Evolutionary conservation across 129 eudicot genomes (phyloP).

Genomic region (Rutidosis leptorrhynchoides): DNA sequence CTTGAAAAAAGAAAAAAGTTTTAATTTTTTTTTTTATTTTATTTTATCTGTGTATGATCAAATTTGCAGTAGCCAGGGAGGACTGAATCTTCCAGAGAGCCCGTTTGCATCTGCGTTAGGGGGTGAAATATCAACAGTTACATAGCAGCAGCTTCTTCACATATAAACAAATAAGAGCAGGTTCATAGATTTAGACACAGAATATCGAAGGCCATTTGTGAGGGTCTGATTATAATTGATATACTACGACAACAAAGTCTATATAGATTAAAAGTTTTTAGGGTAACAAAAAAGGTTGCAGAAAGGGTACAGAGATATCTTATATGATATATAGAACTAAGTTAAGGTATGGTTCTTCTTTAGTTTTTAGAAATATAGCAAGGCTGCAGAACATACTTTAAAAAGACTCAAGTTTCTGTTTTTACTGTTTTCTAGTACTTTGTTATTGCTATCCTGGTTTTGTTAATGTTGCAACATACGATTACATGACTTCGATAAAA

Average conservation of each 20-base stretch:
- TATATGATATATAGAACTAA: slow-evolving; percentile 15
- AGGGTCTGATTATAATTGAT: slow-evolving; percentile 25
- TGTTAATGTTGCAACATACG: not conserved
- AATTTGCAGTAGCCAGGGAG: slow-evolving; percentile 50
- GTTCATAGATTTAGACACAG: slow-evolving; percentile 36
- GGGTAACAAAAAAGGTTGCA: slow-evolving; percentile 29
- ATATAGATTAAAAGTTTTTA: too few relatives aligned
- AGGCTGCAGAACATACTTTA: slow-evolving; percentile 26
- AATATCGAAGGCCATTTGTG: slow-evolving; percentile 29
- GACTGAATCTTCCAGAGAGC: slow-evolving; percentile 64
- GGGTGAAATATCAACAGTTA: slow-evolving; percentile 48
- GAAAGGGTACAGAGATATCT: slow-evolving; percentile 29
- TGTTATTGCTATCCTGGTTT: not conserved
- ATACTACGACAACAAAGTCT: slow-evolving; percentile 24
- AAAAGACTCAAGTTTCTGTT: slow-evolving; percentile 8
- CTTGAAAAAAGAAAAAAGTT: too few relatives aligned
- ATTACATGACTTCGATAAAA: too few relatives aligned
- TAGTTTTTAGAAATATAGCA: slow-evolving; percentile 21
- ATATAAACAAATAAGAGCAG: slow-evolving; percentile 33
- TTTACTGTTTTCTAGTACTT: not conserved
- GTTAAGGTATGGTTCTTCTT: slow-evolving; percentile 5
- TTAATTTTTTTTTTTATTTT: not conserved
- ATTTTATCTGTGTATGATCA: not conserved
- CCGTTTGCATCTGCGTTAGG: slow-evolving; percentile 59
- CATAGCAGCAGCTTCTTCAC: slow-evolving; percentile 38